Evolutionary conservation across 73 alveolate genomes (phyloP).

Genomic region (Diophrys appendiculata): DNA sequence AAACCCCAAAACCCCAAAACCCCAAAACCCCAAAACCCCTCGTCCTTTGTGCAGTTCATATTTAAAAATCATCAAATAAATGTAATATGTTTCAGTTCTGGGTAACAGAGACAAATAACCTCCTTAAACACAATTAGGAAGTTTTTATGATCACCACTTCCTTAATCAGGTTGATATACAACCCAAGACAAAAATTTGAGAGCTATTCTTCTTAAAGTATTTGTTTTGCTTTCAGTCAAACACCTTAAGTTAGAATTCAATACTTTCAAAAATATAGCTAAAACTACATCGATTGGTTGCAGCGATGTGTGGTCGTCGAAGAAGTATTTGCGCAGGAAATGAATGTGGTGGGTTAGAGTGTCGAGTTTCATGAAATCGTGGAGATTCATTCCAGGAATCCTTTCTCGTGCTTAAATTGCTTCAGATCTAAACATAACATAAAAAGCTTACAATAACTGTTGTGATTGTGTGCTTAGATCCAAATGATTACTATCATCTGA

Average conservation of each 20-base stretch:
- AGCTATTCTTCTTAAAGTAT: not conserved
- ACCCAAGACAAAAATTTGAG: not conserved
- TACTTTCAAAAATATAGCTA: not conserved
- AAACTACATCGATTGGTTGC: not conserved
- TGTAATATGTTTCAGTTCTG: not conserved
- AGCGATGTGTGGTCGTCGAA: not conserved
- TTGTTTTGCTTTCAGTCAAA: not conserved
- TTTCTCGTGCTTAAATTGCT: not conserved
- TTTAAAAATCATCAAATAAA: too few relatives aligned
- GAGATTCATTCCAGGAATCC: not conserved
- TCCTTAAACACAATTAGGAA: not conserved
- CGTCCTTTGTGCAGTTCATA: too few relatives aligned
- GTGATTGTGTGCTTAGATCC: not conserved
- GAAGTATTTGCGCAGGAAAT: not conserved
- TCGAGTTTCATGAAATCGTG: not conserved
- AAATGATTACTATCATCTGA: not conserved
- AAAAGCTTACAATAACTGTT: not conserved
- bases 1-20: too few relatives aligned
- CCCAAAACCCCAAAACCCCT: too few relatives aligned
- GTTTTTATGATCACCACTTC: not conserved
- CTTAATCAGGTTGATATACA: not conserved
- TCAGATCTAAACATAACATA: not conserved
- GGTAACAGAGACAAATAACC: not conserved
- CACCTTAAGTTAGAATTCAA: not conserved
- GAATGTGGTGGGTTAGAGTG: not conserved